Conservation (phyloP, 805 yeast species). For the Candida endomychidarum region DNA sequence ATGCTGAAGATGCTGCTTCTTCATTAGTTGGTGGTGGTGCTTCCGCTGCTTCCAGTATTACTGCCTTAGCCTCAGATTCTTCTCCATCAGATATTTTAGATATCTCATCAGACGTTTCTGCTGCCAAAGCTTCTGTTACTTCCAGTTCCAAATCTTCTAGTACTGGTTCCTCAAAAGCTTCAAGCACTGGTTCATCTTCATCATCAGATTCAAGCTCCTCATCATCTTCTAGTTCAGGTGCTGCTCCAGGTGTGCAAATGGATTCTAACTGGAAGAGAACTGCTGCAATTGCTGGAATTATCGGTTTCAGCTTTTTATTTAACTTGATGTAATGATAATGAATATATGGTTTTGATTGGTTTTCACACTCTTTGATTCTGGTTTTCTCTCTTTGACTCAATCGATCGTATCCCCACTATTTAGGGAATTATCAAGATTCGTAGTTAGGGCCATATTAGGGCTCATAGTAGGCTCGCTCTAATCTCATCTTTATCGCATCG, state of each 20-base stretch:
- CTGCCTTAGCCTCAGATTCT: too few relatives aligned
- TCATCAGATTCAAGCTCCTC: conserved; percentile 11
- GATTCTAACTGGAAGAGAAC: conserved; percentile 38
- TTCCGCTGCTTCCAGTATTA: conserved; percentile 13
- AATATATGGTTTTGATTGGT: not conserved
- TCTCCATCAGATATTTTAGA: too few relatives aligned
- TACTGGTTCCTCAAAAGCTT: conserved; percentile 1
- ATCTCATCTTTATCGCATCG: too few relatives aligned
- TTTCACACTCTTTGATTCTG: not conserved
- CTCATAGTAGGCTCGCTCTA: too few relatives aligned
- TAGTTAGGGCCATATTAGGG: too few relatives aligned
- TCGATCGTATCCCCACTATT: too few relatives aligned
- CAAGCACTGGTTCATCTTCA: conserved; percentile 10
- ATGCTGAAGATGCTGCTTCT: conserved; percentile 10
- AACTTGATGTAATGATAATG: conserved; percentile 21
- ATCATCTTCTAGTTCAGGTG: conserved; percentile 16
- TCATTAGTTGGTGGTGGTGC: conserved; percentile 17
- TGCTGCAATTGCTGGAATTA: conserved; percentile 34
- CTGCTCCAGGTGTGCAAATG: conserved; percentile 18
- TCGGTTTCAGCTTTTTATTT: conserved; percentile 36
- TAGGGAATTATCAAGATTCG: too few relatives aligned
- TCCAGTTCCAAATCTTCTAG: conserved; percentile 11
- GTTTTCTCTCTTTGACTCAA: too few relatives aligned
- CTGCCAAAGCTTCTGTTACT: conserved; percentile 10
- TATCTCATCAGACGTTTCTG: conserved; percentile 15